phyloP scores from a whole-genome alignment of 176 grass and related monocot genomes.

The Urochloa ruziziensis region DNA sequence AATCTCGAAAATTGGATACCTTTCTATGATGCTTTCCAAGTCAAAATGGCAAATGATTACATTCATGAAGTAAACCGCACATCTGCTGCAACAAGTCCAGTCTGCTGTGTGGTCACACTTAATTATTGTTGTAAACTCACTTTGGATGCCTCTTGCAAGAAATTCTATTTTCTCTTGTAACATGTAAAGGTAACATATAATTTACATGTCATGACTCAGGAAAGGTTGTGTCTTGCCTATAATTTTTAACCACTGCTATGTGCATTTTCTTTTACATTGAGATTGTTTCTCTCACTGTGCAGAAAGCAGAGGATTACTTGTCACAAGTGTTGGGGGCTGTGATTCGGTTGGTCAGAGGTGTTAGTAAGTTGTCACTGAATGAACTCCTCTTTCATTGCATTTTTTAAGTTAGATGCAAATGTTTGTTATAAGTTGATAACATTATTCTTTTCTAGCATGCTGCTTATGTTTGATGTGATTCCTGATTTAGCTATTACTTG shows the following conservation, averaged over 20 bases:
- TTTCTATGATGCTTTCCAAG: background rate
- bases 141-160: background rate
- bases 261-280: background rate
- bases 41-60: background rate
- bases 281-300: background rate
- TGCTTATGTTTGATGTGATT: background rate
- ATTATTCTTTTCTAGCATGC: background rate
- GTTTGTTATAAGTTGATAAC: background rate
- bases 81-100: background rate
- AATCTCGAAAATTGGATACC: background rate
- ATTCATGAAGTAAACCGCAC: background rate
- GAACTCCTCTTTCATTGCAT: constrained; percentile 1
- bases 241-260: background rate
- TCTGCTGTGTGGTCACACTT: background rate
- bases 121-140: background rate
- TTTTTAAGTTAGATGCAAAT: constrained; percentile 22
- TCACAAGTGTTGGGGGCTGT: constrained; percentile 38
- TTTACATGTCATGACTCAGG: too few relatives aligned
- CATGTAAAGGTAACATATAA: too few relatives aligned
- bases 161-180: background rate
- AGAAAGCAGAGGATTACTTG: constrained; percentile 50
- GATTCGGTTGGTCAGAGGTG: constrained; percentile 41
- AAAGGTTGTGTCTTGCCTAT: background rate
- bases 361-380: constrained; percentile 42
- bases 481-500: background rate